Evolutionary conservation across 1,284 basidiomycete species (phyloP).

Genomic region (Marasmius fiardii): DNA sequence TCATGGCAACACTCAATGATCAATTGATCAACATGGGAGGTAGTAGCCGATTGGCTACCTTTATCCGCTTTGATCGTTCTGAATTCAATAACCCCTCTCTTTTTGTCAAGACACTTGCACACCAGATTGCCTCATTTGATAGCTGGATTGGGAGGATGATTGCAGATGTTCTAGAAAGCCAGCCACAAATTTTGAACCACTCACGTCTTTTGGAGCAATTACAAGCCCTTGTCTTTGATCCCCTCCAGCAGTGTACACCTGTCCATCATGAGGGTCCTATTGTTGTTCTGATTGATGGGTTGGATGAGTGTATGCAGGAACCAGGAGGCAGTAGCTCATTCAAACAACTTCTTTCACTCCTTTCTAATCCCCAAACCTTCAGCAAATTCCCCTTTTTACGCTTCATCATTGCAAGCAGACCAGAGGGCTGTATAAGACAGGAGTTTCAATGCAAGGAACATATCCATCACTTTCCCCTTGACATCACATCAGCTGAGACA

Average conservation of each 20-base stretch:
- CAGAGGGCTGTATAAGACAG: too few relatives aligned
- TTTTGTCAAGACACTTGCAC: constrained; percentile 1
- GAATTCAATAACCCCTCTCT: constrained; percentile 1
- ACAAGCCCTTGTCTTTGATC: background rate
- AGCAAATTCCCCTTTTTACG: too few relatives aligned
- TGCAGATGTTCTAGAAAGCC: background rate
- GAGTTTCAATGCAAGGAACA: too few relatives aligned
- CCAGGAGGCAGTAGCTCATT: too few relatives aligned
- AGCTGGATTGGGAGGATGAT: background rate
- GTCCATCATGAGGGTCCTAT: constrained; percentile 1
- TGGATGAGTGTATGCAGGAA: constrained; percentile 7
- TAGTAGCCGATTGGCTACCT: too few relatives aligned
- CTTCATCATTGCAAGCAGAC: too few relatives aligned
- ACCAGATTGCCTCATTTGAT: constrained; percentile 6
- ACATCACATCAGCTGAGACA: too few relatives aligned
- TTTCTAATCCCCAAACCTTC: too few relatives aligned
- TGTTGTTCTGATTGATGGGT: constrained; percentile 4
- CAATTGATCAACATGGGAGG: too few relatives aligned
- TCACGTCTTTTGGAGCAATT: background rate
- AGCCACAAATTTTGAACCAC: background rate
- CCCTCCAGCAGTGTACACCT: background rate
- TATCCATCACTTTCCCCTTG: too few relatives aligned
- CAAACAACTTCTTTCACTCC: too few relatives aligned
- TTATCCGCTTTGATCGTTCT: constrained; percentile 8
- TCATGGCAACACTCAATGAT: too few relatives aligned